phyloP scores from a whole-genome alignment of 345 rosid species.

The Salix brachista region DNA sequence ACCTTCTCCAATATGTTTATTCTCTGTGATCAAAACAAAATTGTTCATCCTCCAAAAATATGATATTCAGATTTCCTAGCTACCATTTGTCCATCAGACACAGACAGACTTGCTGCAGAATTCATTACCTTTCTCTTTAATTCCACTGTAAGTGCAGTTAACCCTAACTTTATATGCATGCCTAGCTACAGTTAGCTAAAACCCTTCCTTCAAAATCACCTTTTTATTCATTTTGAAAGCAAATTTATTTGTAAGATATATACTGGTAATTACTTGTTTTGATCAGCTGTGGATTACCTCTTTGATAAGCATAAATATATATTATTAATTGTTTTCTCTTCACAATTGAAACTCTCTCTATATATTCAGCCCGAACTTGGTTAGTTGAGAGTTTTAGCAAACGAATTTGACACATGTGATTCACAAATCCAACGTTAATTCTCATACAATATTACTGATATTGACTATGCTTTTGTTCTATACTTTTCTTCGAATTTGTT shows the following conservation, averaged over 20 bases:
- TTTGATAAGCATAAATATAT: background rate
- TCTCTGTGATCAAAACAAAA: slow-evolving; percentile 11
- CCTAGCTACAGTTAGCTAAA: background rate
- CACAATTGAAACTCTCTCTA: background rate
- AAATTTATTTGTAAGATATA: background rate
- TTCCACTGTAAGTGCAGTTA: slow-evolving; percentile 3
- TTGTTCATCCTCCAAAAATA: background rate
- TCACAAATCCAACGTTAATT: background rate
- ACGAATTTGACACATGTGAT: background rate
- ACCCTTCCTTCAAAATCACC: background rate
- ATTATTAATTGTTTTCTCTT: background rate
- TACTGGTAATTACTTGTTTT: background rate
- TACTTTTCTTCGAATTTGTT: background rate
- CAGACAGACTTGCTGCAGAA: background rate
- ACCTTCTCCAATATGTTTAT: slow-evolving; percentile 19
- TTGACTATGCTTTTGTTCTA: background rate
- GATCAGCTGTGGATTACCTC: background rate
- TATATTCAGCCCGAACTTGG: background rate
- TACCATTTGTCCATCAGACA: background rate
- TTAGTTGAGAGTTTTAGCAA: background rate
- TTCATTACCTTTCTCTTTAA: background rate
- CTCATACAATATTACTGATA: background rate
- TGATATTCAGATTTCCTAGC: background rate
- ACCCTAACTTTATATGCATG: background rate
- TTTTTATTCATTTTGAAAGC: background rate